A percentile compares a stretch with the other conserved stretches of the same genome.
Evolutionary conservation across 2,329 filamentous ascomycete species (phyloP).

Genomic region (Fusarium cicatricum): DNA sequence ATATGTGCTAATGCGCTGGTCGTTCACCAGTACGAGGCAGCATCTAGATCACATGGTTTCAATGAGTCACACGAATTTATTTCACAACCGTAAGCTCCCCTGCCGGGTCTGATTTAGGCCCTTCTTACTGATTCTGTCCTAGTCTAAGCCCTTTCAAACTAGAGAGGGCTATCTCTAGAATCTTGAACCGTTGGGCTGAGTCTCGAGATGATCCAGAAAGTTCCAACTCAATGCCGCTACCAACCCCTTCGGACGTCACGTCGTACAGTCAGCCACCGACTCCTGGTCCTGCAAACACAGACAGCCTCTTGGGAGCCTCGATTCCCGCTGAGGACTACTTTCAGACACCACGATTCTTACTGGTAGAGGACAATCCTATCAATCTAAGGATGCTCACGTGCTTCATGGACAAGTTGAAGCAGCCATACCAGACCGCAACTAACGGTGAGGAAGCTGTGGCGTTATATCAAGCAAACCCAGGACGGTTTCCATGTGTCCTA

Average conservation of each 20-base stretch:
- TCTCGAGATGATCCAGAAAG: neutral
- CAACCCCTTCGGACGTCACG: neutral
- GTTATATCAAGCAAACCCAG: constrained; percentile 21
- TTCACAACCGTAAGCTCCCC: constrained; percentile 47
- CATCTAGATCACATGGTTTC: constrained; percentile 12
- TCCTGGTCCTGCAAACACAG: neutral
- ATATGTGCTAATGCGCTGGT: constrained; percentile 43
- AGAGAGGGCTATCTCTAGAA: constrained; percentile 32
- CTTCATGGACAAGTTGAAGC: constrained; percentile 46
- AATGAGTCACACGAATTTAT: constrained; percentile 45
- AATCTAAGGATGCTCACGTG: constrained; percentile 46
- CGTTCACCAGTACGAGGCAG: constrained; percentile 36
- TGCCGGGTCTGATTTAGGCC: neutral
- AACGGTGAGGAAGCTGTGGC: constrained; percentile 47
- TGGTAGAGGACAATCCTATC: constrained; percentile 52
- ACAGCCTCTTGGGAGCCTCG: neutral
- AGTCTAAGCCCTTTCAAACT: constrained; percentile 49
- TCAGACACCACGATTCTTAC: constrained; percentile 34
- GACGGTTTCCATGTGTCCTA: neutral
- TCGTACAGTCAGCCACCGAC: neutral
- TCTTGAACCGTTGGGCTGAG: neutral
- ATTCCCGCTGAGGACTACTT: neutral
- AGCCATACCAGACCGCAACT: constrained; percentile 38
- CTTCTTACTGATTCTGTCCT: neutral
- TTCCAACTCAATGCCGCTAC: neutral